Evolutionary conservation across 139 green algal genomes (phyloP).

Genomic region (Tetradesmus lagerheimii): DNA sequence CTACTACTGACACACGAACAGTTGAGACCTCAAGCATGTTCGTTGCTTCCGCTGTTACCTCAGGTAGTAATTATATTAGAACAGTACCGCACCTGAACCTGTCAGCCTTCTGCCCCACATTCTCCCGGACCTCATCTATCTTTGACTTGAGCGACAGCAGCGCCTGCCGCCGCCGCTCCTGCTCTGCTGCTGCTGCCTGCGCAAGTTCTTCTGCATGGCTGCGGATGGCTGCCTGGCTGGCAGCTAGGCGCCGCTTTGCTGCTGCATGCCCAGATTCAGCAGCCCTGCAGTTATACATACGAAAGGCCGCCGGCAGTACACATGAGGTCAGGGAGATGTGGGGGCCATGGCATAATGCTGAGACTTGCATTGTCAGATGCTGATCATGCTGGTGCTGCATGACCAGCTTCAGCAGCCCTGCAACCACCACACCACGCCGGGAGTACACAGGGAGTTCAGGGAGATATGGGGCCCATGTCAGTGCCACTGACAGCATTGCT

Average conservation of each 20-base stretch:
- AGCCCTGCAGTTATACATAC: neutral
- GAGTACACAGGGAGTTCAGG: too few species aligned
- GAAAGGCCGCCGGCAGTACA: neutral
- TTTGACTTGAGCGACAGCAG: conserved; percentile 19
- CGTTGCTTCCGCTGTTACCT: too few species aligned
- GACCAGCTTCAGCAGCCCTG: conserved; percentile 1
- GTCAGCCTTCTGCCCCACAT: neutral
- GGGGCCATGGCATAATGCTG: too few species aligned
- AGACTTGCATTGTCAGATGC: too few species aligned
- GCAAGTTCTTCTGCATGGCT: neutral
- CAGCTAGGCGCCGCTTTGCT: conserved; percentile 9
- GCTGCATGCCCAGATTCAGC: neutral
- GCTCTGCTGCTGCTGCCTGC: conserved; percentile 15
- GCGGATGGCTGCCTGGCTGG: conserved; percentile 19
- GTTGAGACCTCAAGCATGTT: too few species aligned
- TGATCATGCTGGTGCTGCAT: neutral
- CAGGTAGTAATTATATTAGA: too few species aligned
- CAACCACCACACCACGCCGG: neutral
- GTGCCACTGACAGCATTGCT: too few species aligned
- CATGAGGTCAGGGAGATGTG: too few species aligned
- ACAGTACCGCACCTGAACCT: conserved; percentile 28
- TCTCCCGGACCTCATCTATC: conserved; percentile 1
- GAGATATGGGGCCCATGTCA: too few species aligned
- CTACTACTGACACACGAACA: too few species aligned
- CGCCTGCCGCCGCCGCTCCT: neutral